Conservation (phyloP, 2,329 filamentous ascomycete species). For the Phaeoacremonium minimum region DNA sequence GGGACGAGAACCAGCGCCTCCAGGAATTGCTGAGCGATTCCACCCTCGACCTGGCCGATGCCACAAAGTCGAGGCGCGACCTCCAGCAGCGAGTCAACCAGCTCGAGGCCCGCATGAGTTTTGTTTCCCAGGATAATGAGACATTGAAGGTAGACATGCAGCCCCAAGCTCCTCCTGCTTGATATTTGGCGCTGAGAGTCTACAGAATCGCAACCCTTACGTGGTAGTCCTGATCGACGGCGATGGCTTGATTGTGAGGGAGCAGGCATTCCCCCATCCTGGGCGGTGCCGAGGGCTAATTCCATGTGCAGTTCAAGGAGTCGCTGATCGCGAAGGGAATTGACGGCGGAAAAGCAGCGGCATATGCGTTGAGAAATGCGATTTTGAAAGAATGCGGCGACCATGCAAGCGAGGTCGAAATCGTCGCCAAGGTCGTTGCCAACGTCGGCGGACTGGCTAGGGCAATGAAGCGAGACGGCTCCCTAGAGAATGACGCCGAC, state of each 20-base stretch:
- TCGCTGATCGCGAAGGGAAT: constrained; percentile 48
- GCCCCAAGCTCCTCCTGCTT: too few species aligned
- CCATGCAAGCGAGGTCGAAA: constrained; percentile 46
- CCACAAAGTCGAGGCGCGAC: constrained; percentile 42
- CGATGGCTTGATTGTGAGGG: constrained; percentile 56
- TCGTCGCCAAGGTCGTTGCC: constrained; percentile 52
- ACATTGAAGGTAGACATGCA: constrained; percentile 43
- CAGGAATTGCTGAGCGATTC: constrained; percentile 34
- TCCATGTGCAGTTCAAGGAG: constrained; percentile 50
- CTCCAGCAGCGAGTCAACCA: constrained; percentile 42
- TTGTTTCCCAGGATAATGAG: constrained; percentile 31
- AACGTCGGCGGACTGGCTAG: constrained; percentile 47
- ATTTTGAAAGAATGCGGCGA: constrained; percentile 41
- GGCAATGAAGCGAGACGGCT: constrained; percentile 44
- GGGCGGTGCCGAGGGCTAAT: neutral
- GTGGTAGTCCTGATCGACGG: constrained; percentile 59
- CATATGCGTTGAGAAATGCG: constrained; percentile 41
- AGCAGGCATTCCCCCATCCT: too few species aligned
- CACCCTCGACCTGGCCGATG: constrained; percentile 45
- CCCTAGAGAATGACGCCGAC: constrained; percentile 35
- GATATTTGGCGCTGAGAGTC: constrained; percentile 12
- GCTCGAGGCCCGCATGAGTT: constrained; percentile 28
- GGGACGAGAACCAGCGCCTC: constrained; percentile 38
- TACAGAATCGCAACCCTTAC: constrained; percentile 52
- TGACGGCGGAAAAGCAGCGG: constrained; percentile 50